These are phyloP conservation scores for Cairneyella variabilis DNA, from an alignment of 495 filamentous ascomycete genomes.

Conservation along the genomic window DNA sequence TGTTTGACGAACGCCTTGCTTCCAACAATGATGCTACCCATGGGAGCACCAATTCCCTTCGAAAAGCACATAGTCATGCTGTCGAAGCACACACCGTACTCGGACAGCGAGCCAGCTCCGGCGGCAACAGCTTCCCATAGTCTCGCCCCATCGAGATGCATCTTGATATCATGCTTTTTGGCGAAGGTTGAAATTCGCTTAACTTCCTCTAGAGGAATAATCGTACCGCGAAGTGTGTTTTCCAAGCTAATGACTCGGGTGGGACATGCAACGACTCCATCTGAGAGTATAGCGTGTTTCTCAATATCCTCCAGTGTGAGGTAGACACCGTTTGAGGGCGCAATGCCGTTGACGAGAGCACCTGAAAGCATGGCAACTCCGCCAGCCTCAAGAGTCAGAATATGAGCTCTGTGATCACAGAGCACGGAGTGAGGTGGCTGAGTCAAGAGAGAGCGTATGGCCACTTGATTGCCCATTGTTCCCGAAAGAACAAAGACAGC, in stretches of 20 bases:
- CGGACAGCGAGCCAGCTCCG: conserved; percentile 54
- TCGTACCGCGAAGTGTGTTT: conserved; percentile 73
- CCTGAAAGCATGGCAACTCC: conserved; percentile 57
- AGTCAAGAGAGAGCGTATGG: conserved; percentile 61
- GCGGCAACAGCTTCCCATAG: conserved; percentile 71
- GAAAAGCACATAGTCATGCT: conserved; percentile 81
- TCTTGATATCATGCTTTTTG: conserved; percentile 54
- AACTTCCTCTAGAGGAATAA: conserved; percentile 69
- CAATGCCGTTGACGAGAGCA: conserved; percentile 53
- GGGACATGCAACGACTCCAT: conserved; percentile 59
- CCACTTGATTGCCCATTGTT: conserved; percentile 85
- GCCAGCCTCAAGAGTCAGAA: conserved; percentile 66
- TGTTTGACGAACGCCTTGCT: conserved; percentile 57
- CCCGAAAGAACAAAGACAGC: conserved; percentile 78
- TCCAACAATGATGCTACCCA: conserved; percentile 75
- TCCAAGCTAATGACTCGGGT: conserved; percentile 76
- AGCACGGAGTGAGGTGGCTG: conserved; percentile 70
- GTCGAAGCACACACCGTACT: conserved; percentile 69
- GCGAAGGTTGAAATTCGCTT: conserved; percentile 65
- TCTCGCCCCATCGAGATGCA: conserved; percentile 82
- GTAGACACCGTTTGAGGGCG: conserved; percentile 61
- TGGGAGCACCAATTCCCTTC: conserved; percentile 83
- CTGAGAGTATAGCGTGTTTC: conserved; percentile 43
- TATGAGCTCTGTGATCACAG: conserved; percentile 61
- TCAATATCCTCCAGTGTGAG: conserved; percentile 73